These are phyloP conservation scores for Monosiga brevicollis DNA, from an alignment of 78 protist species.

Conservation along the genomic window DNA sequence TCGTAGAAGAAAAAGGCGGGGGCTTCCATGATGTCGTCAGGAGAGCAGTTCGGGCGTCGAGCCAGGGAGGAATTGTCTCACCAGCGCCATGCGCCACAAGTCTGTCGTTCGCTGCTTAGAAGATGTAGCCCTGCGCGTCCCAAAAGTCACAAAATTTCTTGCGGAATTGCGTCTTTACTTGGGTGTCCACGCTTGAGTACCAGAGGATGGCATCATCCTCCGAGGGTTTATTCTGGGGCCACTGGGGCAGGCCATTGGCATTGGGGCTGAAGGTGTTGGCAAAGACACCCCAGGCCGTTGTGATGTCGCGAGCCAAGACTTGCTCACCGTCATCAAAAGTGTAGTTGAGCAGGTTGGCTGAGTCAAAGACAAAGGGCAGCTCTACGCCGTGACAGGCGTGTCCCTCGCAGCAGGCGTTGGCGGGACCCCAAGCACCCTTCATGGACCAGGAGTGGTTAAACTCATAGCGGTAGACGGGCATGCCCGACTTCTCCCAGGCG, in stretches of 20 bases:
- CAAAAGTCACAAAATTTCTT: background rate
- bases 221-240: background rate
- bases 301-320: background rate
- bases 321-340: background rate
- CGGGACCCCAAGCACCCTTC: background rate
- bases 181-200: background rate
- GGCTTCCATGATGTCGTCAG: too few relatives aligned
- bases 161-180: background rate
- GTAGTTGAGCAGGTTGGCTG: background rate
- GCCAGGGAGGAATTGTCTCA: too few relatives aligned
- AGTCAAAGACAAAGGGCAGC: background rate
- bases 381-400: background rate
- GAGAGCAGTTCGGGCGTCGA: too few relatives aligned
- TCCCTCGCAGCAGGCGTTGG: background rate
- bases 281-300: background rate
- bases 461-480: background rate
- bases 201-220: background rate
- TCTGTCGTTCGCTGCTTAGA: too few relatives aligned
- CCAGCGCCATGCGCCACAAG: too few relatives aligned
- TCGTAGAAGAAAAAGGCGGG: too few relatives aligned
- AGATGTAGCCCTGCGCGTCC: background rate
- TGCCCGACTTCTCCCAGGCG: background rate
- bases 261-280: background rate
- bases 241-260: background rate
- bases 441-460: background rate